Conservation (phyloP, 192 early-diverging fungal species). For the Coemansia sp. region DNA sequence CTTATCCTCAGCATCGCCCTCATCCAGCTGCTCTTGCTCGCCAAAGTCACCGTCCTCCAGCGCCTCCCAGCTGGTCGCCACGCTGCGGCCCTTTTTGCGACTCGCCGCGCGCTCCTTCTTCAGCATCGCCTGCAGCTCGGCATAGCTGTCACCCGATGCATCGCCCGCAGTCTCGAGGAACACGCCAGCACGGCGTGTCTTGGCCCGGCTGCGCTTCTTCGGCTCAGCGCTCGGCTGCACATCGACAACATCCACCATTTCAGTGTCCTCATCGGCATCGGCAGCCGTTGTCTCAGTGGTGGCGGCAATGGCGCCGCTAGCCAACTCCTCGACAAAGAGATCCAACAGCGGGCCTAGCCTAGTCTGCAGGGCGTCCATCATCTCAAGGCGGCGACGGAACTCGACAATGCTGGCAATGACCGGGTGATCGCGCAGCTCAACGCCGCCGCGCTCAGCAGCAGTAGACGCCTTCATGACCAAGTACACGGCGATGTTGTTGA, state of each 20-base stretch:
- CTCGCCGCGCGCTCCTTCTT: slow-evolving; percentile 16
- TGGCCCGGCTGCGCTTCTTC: slow-evolving; percentile 16
- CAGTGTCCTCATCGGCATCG: slow-evolving; percentile 14
- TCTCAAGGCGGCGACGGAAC: slow-evolving; percentile 69
- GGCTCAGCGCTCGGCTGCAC: slow-evolving; percentile 1
- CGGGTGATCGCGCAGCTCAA: slow-evolving; percentile 73
- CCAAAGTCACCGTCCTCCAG: slow-evolving; percentile 67
- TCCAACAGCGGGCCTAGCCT: slow-evolving; percentile 57
- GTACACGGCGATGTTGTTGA: slow-evolving; percentile 90
- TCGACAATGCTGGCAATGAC: slow-evolving; percentile 79
- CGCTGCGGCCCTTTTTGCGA: slow-evolving; percentile 9
- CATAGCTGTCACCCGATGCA: slow-evolving; percentile 38
- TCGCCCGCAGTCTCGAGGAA: slow-evolving; percentile 8
- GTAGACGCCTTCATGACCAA: slow-evolving; percentile 65
- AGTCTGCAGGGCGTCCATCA: slow-evolving; percentile 66
- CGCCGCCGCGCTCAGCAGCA: slow-evolving; percentile 51
- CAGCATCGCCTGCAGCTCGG: slow-evolving; percentile 48
- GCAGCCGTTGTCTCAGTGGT: background rate
- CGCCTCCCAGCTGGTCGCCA: slow-evolving; percentile 34
- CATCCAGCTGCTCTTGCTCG: slow-evolving; percentile 71
- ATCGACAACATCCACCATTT: slow-evolving; percentile 23
- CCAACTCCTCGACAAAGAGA: slow-evolving; percentile 52
- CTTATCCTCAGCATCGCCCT: slow-evolving; percentile 83
- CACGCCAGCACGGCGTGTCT: background rate
- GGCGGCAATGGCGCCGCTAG: slow-evolving; percentile 44